Base-by-base conservation (phyloP, 768 basidiomycete genomes). In the Suillus spraguei region DNA sequence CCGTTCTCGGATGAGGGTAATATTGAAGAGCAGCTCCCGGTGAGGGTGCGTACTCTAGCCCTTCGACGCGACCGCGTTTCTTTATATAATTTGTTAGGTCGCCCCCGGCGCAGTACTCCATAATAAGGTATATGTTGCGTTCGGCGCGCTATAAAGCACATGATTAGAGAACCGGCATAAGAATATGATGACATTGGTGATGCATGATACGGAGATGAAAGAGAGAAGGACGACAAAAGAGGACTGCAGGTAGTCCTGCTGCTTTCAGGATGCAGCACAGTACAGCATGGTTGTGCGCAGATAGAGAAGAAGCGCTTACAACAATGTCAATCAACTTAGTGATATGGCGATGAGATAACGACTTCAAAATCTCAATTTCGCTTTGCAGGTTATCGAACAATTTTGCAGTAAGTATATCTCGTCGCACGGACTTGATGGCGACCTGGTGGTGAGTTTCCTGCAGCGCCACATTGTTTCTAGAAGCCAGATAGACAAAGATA, bases 41-140 rank as follows among this genome's bases (percentile, higher is more conserved):
- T 16, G 81, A 78, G 4, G 95, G 91, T 0, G 85, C 74, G 63
- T 93, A 97, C 73, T 96, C 91, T 14, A 99, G 83, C 4, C 90
- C 89, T 54, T 97, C 91, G 52, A 99, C 89, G 20, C 90, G 87
- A 17, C 97, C 97, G n/a, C 96, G 89, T 72, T 94, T 95, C 88
- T 95, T 95, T 83, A 99, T 97, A 71, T 99, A 99, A 68, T 94
- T 88, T 0, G 95, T 94, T 56, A 99, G 86, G 77, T 99, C 97
- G 3, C 96, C 96, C 2, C 96, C 97, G 1, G 95, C 87, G 74
- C 97, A 99, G 75, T 87, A 98, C 70, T 97, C 97, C 90, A 99
- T 99, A 70, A 99, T 90, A 62, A 99, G 88, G 79, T 97, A 98
- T 70, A 93, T 90, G 69, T 91, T 85, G 62, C 83, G 83, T 68